Evolutionary conservation across 2,329 filamentous ascomycete species (phyloP).

Genomic region (Gnomoniopsis smithogilvyi): DNA sequence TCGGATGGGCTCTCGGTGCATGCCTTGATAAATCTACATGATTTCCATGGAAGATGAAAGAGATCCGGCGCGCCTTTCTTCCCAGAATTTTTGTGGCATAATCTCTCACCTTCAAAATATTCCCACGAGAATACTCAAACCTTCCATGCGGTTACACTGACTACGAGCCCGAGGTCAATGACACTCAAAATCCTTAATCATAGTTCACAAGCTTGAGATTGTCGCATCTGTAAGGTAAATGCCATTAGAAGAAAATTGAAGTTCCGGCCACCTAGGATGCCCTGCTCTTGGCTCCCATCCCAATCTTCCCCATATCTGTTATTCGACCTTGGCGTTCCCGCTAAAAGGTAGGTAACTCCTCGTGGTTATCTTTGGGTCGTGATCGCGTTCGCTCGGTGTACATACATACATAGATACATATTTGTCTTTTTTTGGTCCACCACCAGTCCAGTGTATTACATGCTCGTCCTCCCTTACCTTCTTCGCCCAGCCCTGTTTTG

Average conservation of each 20-base stretch:
- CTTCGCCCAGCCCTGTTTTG: neutral
- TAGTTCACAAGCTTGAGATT: neutral
- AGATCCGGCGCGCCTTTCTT: too few relatives aligned
- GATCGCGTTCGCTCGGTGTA: slow-evolving; percentile 15
- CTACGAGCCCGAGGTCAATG: neutral
- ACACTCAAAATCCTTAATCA: neutral
- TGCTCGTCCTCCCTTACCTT: neutral
- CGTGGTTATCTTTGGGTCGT: slow-evolving; percentile 16
- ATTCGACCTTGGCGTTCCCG: neutral
- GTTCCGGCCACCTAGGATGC: neutral
- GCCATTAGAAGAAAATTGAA: neutral
- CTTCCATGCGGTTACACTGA: too few relatives aligned
- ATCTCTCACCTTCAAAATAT: too few relatives aligned
- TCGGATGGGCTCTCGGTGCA: neutral
- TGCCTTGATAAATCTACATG: neutral
- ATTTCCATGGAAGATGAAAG: too few relatives aligned
- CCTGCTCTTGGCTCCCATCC: neutral
- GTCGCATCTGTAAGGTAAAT: neutral
- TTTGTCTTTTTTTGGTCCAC: neutral
- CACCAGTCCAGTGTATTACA: slow-evolving; percentile 13
- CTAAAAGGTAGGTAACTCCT: neutral
- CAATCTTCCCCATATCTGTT: neutral
- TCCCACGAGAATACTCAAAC: too few relatives aligned
- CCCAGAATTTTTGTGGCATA: too few relatives aligned
- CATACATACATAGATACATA: slow-evolving; percentile 16